phyloP scores from a whole-genome alignment of 2,329 filamentous ascomycete genomes.

The Coniochaeta hoffmannii region DNA sequence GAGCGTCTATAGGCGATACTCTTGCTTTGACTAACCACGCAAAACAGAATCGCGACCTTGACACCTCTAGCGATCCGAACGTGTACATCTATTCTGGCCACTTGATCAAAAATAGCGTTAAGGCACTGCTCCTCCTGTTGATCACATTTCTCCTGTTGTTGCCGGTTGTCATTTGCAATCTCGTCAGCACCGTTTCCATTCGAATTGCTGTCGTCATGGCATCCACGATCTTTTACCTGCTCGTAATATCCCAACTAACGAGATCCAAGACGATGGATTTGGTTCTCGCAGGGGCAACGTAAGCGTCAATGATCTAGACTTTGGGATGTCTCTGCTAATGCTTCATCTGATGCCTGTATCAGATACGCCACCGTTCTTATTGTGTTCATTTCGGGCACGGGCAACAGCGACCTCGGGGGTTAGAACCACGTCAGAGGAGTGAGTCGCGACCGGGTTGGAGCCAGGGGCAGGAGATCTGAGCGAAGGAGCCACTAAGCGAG shows the following conservation, averaged over 20 bases:
- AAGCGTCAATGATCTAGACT: too few species aligned
- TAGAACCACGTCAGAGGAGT: too few species aligned
- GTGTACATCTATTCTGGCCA: slow-evolving; percentile 7
- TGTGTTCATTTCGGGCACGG: too few species aligned
- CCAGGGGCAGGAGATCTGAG: too few species aligned
- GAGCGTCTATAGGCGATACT: too few species aligned
- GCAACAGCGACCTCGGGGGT: too few species aligned
- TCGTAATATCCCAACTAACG: slow-evolving; percentile 5
- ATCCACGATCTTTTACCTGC: background rate
- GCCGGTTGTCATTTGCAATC: slow-evolving; percentile 8
- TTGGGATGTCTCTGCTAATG: too few species aligned
- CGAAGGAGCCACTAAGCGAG: too few species aligned
- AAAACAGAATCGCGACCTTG: background rate
- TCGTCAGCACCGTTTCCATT: slow-evolving; percentile 3
- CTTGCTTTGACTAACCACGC: too few species aligned
- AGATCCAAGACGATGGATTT: slow-evolving; percentile 8
- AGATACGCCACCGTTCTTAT: too few species aligned
- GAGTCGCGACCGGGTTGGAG: too few species aligned
- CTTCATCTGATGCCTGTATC: too few species aligned
- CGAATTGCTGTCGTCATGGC: slow-evolving; percentile 7
- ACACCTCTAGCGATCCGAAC: background rate
- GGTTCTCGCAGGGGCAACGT: slow-evolving; percentile 9
- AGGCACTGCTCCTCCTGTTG: slow-evolving; percentile 5
- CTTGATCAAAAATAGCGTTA: slow-evolving; percentile 4
- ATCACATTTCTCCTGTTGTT: slow-evolving; percentile 6